Evolutionary conservation across 768 basidiomycete genomes (phyloP), one percentile per base, ranked within the genome.

Genomic region (Symmetrospora coprosmae): DNA sequence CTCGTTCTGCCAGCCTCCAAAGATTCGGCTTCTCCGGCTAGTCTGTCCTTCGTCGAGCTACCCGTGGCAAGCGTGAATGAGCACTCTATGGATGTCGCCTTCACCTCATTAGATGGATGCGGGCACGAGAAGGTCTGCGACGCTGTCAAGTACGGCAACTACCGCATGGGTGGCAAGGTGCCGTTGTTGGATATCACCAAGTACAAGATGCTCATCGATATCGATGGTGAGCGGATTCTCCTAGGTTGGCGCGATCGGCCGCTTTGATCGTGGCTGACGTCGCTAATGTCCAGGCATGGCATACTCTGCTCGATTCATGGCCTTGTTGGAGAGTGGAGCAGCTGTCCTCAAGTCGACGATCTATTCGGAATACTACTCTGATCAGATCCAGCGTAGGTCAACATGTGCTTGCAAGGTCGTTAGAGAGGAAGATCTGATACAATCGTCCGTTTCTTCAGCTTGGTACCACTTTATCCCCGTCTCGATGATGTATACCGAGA

Each of bases 161-260:
- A 60, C 34, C 43, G 39, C 16, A 50, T 60, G 4, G 59, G n/a
- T n/a, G 4, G 39, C 2, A 60, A 49, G 49, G 59, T 60, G 9
- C 59, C 59, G n/a, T 43, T 60, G 2, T 47, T 51, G 23, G 59
- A 60, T 16, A 35, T 51, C 16, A 51, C 59, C 19, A 60, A 60
- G 49, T 60, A 51, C 34, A 60, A 60, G 52, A 51, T 60, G 46
- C 59, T 60, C 7, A 33, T 60, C 17, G 59, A 60, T 52, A 38
- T 60, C 13, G 59, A 60, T 31, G 59, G 59, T 51, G 38, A 34
- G 55, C 28, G n/a, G n/a, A n/a, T n/a, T n/a, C n/a, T n/a, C n/a
- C n/a, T n/a, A n/a, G n/a, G n/a, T n/a, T n/a, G n/a, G n/a, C n/a
- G n/a, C n/a, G n/a, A n/a, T n/a, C n/a, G n/a, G n/a, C n/a, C n/a